Evolutionary conservation across 352 stramenopile genomes (phyloP), one percentile per base, ranked within the genome.

Genomic region (Phytophthora citrophthora): DNA sequence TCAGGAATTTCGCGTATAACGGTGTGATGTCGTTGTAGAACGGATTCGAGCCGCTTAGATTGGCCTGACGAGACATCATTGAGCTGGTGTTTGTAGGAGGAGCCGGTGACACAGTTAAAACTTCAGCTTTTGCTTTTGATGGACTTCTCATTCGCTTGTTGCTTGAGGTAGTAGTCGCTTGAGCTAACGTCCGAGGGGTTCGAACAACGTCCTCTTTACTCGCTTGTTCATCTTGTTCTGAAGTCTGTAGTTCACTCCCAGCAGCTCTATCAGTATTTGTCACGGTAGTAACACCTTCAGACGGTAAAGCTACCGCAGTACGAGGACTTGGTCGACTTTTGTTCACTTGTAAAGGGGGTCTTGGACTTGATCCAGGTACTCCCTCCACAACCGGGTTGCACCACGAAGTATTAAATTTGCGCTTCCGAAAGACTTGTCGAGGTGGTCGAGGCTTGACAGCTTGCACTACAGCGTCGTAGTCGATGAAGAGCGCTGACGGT

Each of bases 21-120:
- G 84, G 84, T 13, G 79, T 70, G 41, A 93, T 91, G 54, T 91
- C 81, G 50, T 86, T 77, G 71, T 93, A 89, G 20, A 93, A 88
- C 6, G 87, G 75, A 54, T 84, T 90, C 7, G 61, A 65, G 0
- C 68, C 72, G 13, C 51, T 69, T 8, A 73, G 27, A 39, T 60
- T 61, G n/a, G 61, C 16, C 39, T 64, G 49, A 5, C 53, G 60
- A 61, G 55, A 32, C 12, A 62, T 62, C 15, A 61, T 26, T 23
- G 31, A 23, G 48, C 12, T 55, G 3, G 46, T 38, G 39, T 38
- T 53, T 12, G 46, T 12, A 36, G 41, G 11, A 24, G 38, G 16
- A 27, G 43, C 12, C 5, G 38, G 5, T 4, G 16, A 4, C 16
- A 12, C 2, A n/a, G 38, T 6, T 26, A 31, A 2, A 34, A 23